Conservation (phyloP, 352 stramenopile genomes). For the Phytophthora pistaciae region DNA sequence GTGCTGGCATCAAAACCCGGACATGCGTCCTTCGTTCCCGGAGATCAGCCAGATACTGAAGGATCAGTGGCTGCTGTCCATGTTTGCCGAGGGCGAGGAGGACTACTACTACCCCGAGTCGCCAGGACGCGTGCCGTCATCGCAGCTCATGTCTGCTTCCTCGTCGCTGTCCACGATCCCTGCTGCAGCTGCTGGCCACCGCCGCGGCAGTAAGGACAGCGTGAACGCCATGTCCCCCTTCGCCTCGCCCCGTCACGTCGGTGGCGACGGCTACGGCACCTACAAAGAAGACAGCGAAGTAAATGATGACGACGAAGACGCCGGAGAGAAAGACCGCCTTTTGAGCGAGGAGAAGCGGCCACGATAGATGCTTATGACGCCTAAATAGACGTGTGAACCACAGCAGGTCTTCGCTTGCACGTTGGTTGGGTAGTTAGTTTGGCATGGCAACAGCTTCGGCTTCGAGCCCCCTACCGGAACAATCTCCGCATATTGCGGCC, state of each 20-base stretch:
- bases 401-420: conserved; percentile 8
- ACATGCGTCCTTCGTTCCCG: conserved; percentile 76
- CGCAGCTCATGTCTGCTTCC: conserved; percentile 42
- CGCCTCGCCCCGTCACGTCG: conserved; percentile 25
- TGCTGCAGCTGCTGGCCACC: conserved; percentile 27
- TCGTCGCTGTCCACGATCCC: conserved; percentile 48
- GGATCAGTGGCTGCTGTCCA: conserved; percentile 76
- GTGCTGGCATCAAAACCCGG: conserved; percentile 84
- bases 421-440: background rate
- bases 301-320: conserved; percentile 9
- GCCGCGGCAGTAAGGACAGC: conserved; percentile 49
- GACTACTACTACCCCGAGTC: conserved; percentile 59
- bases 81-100: conserved; percentile 55
- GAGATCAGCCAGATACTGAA: conserved; percentile 85
- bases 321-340: conserved; percentile 45
- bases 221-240: conserved; percentile 41
- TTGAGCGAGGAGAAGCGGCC: conserved; percentile 51
- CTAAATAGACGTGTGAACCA: conserved; percentile 48
- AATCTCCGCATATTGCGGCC: conserved; percentile 68
- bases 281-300: conserved; percentile 31
- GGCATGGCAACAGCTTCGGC: background rate
- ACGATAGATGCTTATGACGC: conserved; percentile 58
- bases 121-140: conserved; percentile 20
- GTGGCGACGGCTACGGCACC: conserved; percentile 30
- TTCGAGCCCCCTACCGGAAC: conserved; percentile 40